Percentiles rank a stretch among this genome's conserved stretches.
Conservation (phyloP, 352 stramenopile genomes). For the Globisporangium okanoganense region DNA sequence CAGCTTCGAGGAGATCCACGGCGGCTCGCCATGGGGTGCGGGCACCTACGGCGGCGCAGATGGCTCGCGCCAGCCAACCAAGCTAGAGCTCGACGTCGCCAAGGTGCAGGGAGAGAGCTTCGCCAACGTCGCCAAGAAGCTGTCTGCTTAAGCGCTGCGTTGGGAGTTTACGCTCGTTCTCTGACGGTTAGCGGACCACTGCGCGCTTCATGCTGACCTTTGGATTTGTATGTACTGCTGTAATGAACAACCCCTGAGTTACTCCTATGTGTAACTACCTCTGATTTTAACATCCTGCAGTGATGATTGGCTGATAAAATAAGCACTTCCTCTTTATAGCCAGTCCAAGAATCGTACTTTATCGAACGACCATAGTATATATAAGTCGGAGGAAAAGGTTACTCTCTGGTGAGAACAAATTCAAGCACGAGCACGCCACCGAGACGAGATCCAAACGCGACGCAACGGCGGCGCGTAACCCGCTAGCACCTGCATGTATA, state of each 20-base stretch:
- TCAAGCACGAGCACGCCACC: too few relatives aligned
- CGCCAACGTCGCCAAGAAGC: slow-evolving; percentile 67
- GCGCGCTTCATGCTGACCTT: too few relatives aligned
- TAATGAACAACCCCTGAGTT: too few relatives aligned
- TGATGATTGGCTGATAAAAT: too few relatives aligned
- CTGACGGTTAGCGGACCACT: too few relatives aligned
- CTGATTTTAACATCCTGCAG: too few relatives aligned
- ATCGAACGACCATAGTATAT: too few relatives aligned
- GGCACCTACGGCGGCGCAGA: slow-evolving; percentile 58
- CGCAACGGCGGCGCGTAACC: background rate
- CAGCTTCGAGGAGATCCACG: slow-evolving; percentile 45
- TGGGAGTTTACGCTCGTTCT: too few relatives aligned
- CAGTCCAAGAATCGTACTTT: too few relatives aligned
- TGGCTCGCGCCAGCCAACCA: slow-evolving; percentile 53
- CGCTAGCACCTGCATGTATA: background rate
- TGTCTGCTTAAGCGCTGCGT: slow-evolving; percentile 14
- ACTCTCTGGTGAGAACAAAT: background rate
- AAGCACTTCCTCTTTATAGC: too few relatives aligned
- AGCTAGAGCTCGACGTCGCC: slow-evolving; percentile 58
- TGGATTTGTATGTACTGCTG: too few relatives aligned
- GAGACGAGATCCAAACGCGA: background rate
- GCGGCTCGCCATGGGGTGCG: slow-evolving; percentile 50
- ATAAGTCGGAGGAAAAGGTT: background rate
- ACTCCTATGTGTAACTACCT: too few relatives aligned
- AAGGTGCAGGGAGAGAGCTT: slow-evolving; percentile 78